A percentile compares a stretch with the other conserved stretches of the same genome.
These are phyloP conservation scores for Cytospora paraplurivora DNA, from an alignment of 2,329 filamentous ascomycete species.

Conservation along the genomic window DNA sequence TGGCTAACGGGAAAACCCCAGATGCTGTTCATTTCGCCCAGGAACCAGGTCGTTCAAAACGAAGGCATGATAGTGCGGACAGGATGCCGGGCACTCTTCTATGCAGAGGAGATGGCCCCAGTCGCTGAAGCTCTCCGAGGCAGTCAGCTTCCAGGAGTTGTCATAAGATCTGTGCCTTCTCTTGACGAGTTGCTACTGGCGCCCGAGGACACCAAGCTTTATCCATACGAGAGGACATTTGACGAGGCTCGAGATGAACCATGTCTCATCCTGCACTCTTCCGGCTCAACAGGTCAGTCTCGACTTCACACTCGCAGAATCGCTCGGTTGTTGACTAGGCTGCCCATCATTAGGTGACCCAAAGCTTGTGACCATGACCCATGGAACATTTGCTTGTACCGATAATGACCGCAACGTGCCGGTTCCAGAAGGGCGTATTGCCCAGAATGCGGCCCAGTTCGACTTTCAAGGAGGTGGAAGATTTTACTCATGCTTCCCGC, in stretches of 20 bases:
- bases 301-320: too few species aligned
- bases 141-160: neutral
- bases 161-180: neutral
- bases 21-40: neutral
- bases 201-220: neutral
- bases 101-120: neutral
- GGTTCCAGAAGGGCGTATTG: neutral
- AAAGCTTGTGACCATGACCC: neutral
- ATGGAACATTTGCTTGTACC: neutral
- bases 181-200: neutral
- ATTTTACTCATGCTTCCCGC: neutral
- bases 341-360: neutral
- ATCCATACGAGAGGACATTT: neutral
- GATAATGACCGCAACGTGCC: neutral
- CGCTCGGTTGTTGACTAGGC: neutral
- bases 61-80: neutral
- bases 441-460: neutral
- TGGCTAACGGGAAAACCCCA: neutral
- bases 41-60: neutral
- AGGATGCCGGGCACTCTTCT: neutral
- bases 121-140: neutral
- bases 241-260: slow-evolving; percentile 2
- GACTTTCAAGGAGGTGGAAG: neutral
- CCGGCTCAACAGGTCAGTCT: neutral
- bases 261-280: neutral